These are phyloP conservation scores for Lactarius trivialis DNA, from an alignment of 768 basidiomycete genomes.

Conservation along the genomic window DNA sequence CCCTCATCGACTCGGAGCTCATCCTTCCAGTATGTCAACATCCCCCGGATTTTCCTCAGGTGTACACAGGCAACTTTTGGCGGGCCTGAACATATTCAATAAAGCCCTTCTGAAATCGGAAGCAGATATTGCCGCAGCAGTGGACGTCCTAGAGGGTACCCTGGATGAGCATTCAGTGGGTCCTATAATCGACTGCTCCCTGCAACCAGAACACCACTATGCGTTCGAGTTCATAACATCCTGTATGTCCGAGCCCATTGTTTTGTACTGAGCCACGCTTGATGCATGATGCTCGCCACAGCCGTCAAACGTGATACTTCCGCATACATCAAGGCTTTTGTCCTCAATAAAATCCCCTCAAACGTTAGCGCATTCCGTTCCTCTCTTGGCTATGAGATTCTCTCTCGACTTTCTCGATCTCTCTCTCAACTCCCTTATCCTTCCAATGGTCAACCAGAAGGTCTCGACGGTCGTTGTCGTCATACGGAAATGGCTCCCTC, in stretches of 20 bases:
- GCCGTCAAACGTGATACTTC: background rate
- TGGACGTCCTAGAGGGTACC: background rate
- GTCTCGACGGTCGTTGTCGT: background rate
- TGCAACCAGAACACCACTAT: slow-evolving; percentile 7
- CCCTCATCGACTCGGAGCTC: no score
- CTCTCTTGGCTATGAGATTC: background rate
- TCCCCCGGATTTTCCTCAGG: background rate
- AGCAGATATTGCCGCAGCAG: background rate
- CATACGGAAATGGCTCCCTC: background rate
- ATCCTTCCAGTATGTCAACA: background rate
- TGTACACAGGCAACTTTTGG: slow-evolving; percentile 8
- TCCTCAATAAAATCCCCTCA: background rate
- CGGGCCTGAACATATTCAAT: slow-evolving; percentile 5
- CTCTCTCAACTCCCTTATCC: slow-evolving; percentile 3
- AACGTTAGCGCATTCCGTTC: background rate
- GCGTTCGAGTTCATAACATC: slow-evolving; percentile 15
- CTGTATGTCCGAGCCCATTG: background rate
- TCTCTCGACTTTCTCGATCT: slow-evolving; percentile 3
- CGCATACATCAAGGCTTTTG: background rate
- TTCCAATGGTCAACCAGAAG: background rate
- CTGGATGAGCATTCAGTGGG: slow-evolving; percentile 5
- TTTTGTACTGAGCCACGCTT: background rate
- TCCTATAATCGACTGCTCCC: slow-evolving; percentile 1
- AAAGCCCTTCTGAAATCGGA: slow-evolving; percentile 1
- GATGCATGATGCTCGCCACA: background rate